Percentiles rank a stretch among this genome's conserved stretches.
phyloP scores from a whole-genome alignment of 176 grass and related monocot species.

The Ampelocalamus luodianensis region DNA sequence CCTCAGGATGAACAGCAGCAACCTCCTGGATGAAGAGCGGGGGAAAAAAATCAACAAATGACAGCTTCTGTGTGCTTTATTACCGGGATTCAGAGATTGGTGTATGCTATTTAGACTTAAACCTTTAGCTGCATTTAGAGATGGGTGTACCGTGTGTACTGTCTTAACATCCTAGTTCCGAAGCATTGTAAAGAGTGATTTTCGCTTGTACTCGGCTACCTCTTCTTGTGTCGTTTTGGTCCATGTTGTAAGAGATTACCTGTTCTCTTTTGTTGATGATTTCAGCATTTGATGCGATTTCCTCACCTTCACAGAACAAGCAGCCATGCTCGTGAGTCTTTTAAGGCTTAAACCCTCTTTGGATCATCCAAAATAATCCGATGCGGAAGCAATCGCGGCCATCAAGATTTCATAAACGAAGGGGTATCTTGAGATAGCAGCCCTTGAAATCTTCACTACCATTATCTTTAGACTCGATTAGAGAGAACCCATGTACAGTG shows the following conservation, averaged over 20 bases:
- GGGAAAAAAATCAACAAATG: background rate
- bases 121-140: background rate
- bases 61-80: background rate
- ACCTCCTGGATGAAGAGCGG: background rate
- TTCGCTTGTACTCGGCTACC: background rate
- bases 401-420: no score
- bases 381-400: no score
- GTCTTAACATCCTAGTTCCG: background rate
- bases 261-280: background rate
- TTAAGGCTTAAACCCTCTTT: no score
- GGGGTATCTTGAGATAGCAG: no score
- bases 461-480: no score
- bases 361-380: no score
- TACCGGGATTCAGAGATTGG: background rate
- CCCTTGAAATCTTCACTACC: no score
- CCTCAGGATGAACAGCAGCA: background rate
- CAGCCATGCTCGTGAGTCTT: no score
- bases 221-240: background rate
- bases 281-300: background rate
- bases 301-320: background rate
- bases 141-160: background rate
- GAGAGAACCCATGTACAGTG: no score
- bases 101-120: background rate
- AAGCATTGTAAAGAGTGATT: slow-evolving; percentile 15
- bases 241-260: background rate